These are phyloP conservation scores for Saccharomyces mikatae DNA, from an alignment of 805 yeast species.

Conservation along the genomic window DNA sequence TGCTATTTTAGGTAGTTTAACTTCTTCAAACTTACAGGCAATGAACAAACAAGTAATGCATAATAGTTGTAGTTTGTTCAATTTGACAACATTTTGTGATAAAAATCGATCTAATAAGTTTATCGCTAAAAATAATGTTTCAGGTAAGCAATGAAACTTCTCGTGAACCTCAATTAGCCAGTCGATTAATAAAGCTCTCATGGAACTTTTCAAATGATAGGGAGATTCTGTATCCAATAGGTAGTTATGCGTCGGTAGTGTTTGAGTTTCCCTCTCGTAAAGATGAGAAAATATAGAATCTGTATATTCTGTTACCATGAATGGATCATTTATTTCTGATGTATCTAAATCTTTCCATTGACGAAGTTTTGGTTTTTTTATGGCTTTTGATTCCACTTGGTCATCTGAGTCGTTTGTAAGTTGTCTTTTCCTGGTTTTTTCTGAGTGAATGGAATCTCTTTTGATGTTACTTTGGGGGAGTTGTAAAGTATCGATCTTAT, in stretches of 20 bases:
- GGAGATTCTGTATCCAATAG: constrained; percentile 42
- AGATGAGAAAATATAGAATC: constrained; percentile 75
- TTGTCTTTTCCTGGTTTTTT: background rate
- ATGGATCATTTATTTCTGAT: constrained; percentile 62
- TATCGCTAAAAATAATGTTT: constrained; percentile 74
- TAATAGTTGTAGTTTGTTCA: constrained; percentile 71
- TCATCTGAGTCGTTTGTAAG: background rate
- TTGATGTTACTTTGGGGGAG: background rate
- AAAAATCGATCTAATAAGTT: constrained; percentile 83
- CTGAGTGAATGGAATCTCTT: background rate
- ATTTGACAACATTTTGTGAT: constrained; percentile 61
- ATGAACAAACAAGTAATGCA: constrained; percentile 81
- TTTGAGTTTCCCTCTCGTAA: constrained; percentile 54
- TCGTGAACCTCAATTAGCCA: constrained; percentile 89
- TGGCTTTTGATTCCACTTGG: constrained; percentile 34
- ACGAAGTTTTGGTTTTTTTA: background rate
- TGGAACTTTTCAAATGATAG: constrained; percentile 62
- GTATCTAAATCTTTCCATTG: constrained; percentile 51
- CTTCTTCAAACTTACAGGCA: constrained; percentile 94
- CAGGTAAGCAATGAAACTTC: constrained; percentile 74
- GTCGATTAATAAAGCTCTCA: constrained; percentile 80
- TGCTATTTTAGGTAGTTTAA: constrained; percentile 73
- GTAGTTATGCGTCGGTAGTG: constrained; percentile 61
- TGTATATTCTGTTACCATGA: constrained; percentile 87
- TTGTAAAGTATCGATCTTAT: background rate